Base-by-base conservation (phyloP, 2,329 filamentous ascomycete genomes). In the Cladosporium sphaerospermum region DNA sequence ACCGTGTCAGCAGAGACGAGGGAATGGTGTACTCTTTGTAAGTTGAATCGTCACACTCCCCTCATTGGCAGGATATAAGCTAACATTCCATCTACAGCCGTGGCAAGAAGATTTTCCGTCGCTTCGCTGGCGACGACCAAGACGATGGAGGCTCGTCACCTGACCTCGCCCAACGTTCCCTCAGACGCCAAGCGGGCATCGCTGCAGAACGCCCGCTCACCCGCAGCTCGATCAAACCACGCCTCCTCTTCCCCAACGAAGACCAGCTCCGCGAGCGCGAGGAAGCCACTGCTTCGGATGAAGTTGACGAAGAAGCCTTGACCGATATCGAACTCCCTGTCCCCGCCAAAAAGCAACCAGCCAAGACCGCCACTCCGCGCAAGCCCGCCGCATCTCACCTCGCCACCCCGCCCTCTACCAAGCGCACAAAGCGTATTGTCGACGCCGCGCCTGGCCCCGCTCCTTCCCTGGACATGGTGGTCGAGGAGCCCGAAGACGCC, bases 21-120 rank as follows among this genome's bases (percentile, higher is more conserved):
- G 88, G 88, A 55, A 78, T 89, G 64, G 74, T 90, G 56, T 89
- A 84, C 62, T 79, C 84, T 10, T 92, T 92, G 86, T 90, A 78
- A 79, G 86, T 84, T 37, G 59, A 16, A 28, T 10, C 9, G 23
- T 28, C 42, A 19, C 31, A 53, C 53, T 9, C 31, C 4, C 18
- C 10, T 39, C 13, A 51, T 37, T 43, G 32, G 44, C 32, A 1
- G 45, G 52, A 63, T 69, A 51, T 57, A 48, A 67, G 69, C 57
- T 45, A 47, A 54, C 53, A 57, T 61, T 32, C 23, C 47, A 28
- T 48, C 11, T 19, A 46, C 56, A 90, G 86, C 75, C 88, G 88
- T 62, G 88, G 88, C 67, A 89, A 86, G 75, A 88, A 83, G 66
- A 76, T 88, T 53, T 89, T 89, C 73, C 83, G 84, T 68, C 86